These are phyloP conservation scores for Cytospora paraplurivora DNA, from an alignment of 2,329 filamentous ascomycete species.

Conservation along the genomic window DNA sequence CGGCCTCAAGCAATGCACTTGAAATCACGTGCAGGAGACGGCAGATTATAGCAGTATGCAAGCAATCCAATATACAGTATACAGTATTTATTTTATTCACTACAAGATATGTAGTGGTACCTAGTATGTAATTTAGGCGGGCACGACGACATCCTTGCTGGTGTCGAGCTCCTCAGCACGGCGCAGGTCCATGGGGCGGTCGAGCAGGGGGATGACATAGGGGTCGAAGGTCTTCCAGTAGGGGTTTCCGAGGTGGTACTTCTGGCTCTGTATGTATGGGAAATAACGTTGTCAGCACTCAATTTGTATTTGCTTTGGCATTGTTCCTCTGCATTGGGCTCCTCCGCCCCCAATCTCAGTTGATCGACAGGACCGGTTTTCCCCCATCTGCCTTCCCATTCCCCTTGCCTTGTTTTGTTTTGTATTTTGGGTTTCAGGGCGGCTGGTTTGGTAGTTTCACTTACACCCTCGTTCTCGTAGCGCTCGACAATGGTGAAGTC, in stretches of 20 bases:
- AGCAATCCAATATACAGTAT: background rate
- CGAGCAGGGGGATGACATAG: constrained; percentile 69
- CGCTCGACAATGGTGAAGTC: constrained; percentile 77
- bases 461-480: constrained; percentile 65
- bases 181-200: constrained; percentile 69
- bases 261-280: constrained; percentile 48
- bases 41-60: background rate
- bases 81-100: background rate
- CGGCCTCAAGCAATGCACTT: background rate
- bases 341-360: too few species aligned
- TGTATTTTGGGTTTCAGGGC: background rate
- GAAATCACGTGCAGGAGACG: background rate
- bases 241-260: constrained; percentile 67
- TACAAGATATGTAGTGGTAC: background rate
- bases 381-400: too few species aligned
- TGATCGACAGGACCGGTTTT: too few species aligned
- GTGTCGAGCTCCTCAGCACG: constrained; percentile 69
- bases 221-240: constrained; percentile 79
- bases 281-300: constrained; percentile 5
- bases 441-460: constrained; percentile 33
- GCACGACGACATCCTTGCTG: constrained; percentile 49
- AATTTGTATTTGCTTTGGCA: too few species aligned
- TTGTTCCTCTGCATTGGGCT: too few species aligned
- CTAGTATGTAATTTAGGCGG: constrained; percentile 22
- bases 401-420: background rate